These are phyloP conservation scores for Syncephalis plumigaleata DNA, from an alignment of 371 early-diverging fungal species.

Conservation along the genomic window DNA sequence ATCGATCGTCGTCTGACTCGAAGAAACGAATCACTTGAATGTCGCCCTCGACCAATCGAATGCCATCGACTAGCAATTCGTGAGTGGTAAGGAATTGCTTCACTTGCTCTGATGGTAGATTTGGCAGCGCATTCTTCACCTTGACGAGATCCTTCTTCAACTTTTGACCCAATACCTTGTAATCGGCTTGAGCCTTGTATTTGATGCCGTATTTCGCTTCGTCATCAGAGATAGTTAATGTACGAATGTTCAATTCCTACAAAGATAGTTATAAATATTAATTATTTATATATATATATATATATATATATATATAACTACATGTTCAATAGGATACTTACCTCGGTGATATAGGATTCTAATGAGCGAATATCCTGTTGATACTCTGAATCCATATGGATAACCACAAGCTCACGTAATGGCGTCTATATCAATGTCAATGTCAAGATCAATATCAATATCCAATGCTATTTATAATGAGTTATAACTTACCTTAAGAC, in stretches of 20 bases:
- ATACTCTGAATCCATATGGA: conserved; percentile 77
- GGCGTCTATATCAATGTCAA: conserved; percentile 53
- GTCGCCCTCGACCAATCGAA: conserved; percentile 65
- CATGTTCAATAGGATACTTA: conserved; percentile 1
- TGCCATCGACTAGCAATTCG: conserved; percentile 60
- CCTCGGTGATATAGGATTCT: conserved; percentile 73
- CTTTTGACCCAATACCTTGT: conserved; percentile 74
- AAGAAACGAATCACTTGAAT: conserved; percentile 63
- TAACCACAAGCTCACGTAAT: conserved; percentile 82
- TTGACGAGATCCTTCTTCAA: conserved; percentile 77
- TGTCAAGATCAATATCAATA: not conserved
- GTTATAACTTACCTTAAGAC: conserved; percentile 44
- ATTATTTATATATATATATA: not conserved
- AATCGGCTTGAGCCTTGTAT: conserved; percentile 82
- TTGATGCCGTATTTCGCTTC: conserved; percentile 85
- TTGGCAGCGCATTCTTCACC: conserved; percentile 77
- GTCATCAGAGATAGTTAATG: conserved; percentile 67
- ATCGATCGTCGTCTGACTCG: conserved; percentile 38
- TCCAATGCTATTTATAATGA: conserved; percentile 7
- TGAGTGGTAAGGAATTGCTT: conserved; percentile 56
- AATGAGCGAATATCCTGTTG: conserved; percentile 70
- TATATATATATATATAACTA: not conserved
- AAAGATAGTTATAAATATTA: conserved; percentile 1
- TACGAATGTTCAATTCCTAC: conserved; percentile 86
- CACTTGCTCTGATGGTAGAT: conserved; percentile 57